phyloP scores from a whole-genome alignment of 2,329 filamentous ascomycete species.

The Hymenotorrendiella dingleyae region DNA sequence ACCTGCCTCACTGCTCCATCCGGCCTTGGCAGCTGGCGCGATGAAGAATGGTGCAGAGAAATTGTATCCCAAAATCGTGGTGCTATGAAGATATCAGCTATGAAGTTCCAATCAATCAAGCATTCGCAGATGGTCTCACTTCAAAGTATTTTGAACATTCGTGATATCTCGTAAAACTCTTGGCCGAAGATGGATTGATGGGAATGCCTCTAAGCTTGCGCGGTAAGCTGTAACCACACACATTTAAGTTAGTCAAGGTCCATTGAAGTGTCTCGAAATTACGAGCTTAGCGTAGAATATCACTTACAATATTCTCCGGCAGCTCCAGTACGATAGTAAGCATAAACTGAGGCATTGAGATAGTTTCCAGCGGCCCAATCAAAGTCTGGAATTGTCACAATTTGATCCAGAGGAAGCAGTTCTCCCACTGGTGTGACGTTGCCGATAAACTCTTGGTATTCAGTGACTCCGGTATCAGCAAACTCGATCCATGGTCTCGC shows the following conservation, averaged over 20 bases:
- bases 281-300: not conserved
- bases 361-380: conserved; percentile 4
- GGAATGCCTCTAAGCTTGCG: conserved; percentile 47
- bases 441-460: not conserved
- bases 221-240: conserved; percentile 8
- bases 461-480: not conserved
- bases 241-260: not conserved
- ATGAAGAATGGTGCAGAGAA: conserved; percentile 35
- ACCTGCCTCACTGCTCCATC: conserved; percentile 29
- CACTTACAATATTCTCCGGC: conserved; percentile 5
- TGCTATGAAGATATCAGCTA: conserved; percentile 2
- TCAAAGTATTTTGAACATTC: conserved; percentile 24
- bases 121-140: not conserved
- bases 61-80: conserved; percentile 30
- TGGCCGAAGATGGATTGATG: conserved; percentile 42
- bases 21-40: conserved; percentile 30
- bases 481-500: not conserved
- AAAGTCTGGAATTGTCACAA: conserved; percentile 2
- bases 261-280: too few relatives aligned
- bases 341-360: not conserved
- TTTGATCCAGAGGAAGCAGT: not conserved
- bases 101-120: too few relatives aligned
- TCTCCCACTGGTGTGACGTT: not conserved
- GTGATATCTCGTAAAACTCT: conserved; percentile 36
- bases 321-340: conserved; percentile 3